phyloP scores from a whole-genome alignment of 2,329 filamentous ascomycete genomes.

The Metarhizium humberi region DNA sequence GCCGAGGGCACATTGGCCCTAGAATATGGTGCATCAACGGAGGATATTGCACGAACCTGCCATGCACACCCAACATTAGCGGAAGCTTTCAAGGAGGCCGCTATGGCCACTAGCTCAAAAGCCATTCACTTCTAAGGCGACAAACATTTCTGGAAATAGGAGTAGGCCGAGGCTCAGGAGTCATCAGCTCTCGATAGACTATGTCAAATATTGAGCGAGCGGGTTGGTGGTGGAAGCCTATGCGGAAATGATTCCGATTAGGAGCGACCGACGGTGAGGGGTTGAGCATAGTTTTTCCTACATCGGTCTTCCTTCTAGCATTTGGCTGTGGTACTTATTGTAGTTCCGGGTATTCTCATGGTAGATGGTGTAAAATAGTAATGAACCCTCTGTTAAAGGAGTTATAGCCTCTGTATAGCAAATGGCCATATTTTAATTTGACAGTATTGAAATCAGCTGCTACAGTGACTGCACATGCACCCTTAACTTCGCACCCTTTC shows the following conservation, averaged over 20 bases:
- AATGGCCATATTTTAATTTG: neutral
- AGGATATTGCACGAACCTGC: constrained; percentile 90
- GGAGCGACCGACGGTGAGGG: neutral
- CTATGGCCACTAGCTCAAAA: constrained; percentile 93
- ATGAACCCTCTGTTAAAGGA: neutral
- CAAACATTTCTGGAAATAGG: neutral
- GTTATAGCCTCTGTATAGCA: neutral
- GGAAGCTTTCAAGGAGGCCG: constrained; percentile 99
- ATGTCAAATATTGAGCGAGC: neutral
- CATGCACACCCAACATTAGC: constrained; percentile 94
- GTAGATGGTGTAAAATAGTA: constrained; percentile 2
- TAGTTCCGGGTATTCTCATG: neutral
- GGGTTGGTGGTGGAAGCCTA: neutral
- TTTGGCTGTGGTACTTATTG: neutral
- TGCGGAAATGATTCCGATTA: neutral
- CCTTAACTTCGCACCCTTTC: too few species aligned
- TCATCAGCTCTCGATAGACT: neutral
- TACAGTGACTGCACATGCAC: too few species aligned
- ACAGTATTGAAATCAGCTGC: too few species aligned
- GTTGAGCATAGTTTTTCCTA: neutral
- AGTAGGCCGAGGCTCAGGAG: neutral
- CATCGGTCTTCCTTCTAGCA: neutral
- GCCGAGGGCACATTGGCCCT: constrained; percentile 90
- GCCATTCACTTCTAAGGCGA: constrained; percentile 78
- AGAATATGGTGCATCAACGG: constrained; percentile 91